Evolutionary conservation across 192 early-diverging fungal genomes (phyloP), one percentile per base, ranked within the genome.

Genomic region (Coemansia sp.): DNA sequence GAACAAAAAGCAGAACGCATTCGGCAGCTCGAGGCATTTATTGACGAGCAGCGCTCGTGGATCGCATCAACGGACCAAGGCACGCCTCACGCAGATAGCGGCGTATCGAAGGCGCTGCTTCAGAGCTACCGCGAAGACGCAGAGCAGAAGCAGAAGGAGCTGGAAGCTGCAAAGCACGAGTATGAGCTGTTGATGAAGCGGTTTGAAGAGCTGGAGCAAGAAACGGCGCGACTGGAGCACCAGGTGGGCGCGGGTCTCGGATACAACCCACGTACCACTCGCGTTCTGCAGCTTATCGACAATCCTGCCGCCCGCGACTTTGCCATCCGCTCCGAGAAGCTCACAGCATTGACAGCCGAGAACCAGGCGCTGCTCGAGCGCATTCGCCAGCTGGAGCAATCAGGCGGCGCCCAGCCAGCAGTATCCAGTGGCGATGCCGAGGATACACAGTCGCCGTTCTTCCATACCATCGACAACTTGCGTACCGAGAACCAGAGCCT

Each of bases 271-370:
- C 50, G 59, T 14, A 82, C 77, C 15, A 83, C 82, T 0, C 83
- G 86, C 15, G 77, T 93, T 15, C 72, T 93, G 42, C 80, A 88
- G 65, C 68, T 91, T n/a, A 80, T 79, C 15, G 86, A 91, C 41
- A 93, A 91, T 62, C 92, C 90, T 5, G 83, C 88, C 12, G 64
- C 83, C 2, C 65, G 53, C 13, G 86, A 88, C 51, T 82, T 77
- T 45, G 83, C 81, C 23, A 83, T 90, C 49, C 84, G 89, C n/a
- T 81, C 90, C 39, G 68, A 72, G 12, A 84, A 74, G 55, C 79
- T 94, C 6, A 77, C 87, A 13, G 72, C 81, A 5, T 69, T 94
- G 41, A 55, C 59, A 11, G 75, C 76, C 11, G 93, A 93, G 71
- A 94, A 94, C 65, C 47, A 65, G 4, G 77, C 76, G 2, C 70